phyloP scores from a whole-genome alignment of 768 basidiomycete genomes.

The Auriscalpium orientale region DNA sequence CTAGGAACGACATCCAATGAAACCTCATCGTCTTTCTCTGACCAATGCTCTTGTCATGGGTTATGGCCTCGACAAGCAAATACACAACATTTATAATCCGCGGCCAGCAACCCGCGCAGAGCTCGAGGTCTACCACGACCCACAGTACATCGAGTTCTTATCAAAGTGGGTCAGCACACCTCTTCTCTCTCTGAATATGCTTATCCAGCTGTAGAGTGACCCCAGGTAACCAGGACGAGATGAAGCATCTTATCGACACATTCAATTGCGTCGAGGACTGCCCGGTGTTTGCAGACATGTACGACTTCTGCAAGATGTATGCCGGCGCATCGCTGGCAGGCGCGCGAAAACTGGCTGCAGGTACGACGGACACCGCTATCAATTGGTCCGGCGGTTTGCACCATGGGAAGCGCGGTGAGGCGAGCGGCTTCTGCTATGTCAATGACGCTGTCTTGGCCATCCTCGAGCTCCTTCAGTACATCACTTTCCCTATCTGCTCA shows the following conservation, averaged over 20 bases:
- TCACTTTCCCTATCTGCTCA: background rate
- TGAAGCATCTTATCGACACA: slow-evolving; percentile 70
- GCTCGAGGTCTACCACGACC: slow-evolving; percentile 86
- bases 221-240: slow-evolving; percentile 60
- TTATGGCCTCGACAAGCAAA: slow-evolving; percentile 92
- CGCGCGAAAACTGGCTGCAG: slow-evolving; percentile 78
- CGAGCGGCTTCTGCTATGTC: slow-evolving; percentile 97
- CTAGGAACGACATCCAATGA: slow-evolving; percentile 98
- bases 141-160: slow-evolving; percentile 95
- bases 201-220: slow-evolving; percentile 53
- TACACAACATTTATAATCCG: slow-evolving; percentile 87
- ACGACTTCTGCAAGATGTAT: slow-evolving; percentile 91
- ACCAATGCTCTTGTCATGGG: slow-evolving; percentile 95
- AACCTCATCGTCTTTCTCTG: slow-evolving; percentile 90
- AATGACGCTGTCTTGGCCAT: slow-evolving; percentile 97
- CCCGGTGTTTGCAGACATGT: slow-evolving; percentile 92
- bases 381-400: slow-evolving; percentile 99
- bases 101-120: slow-evolving; percentile 84
- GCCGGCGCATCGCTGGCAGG: slow-evolving; percentile 88
- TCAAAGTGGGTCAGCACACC: slow-evolving; percentile 52
- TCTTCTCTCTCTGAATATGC: background rate
- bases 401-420: slow-evolving; percentile 96
- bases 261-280: slow-evolving; percentile 98
- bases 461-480: slow-evolving; percentile 65
- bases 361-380: slow-evolving; percentile 90